Conservation (phyloP, 1,139 yeast species). For the Candida tropicalis region DNA sequence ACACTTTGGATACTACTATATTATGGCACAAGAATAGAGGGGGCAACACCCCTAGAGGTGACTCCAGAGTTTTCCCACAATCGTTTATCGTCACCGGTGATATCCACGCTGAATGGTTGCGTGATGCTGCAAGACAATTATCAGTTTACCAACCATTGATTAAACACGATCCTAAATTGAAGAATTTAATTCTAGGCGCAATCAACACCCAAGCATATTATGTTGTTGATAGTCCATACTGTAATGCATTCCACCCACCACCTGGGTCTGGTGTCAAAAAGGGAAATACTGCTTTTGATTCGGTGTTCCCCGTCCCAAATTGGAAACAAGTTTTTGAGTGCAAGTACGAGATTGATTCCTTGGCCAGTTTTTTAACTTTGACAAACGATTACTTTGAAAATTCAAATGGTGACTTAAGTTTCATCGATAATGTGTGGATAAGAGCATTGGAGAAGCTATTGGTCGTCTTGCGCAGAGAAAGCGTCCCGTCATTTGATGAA, state of each 20-base stretch:
- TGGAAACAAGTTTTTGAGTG: constrained; percentile 82
- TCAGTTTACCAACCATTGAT: constrained; percentile 72
- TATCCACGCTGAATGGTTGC: constrained; percentile 85
- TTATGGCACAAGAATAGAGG: constrained; percentile 56
- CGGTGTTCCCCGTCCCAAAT: constrained; percentile 69
- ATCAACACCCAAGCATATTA: constrained; percentile 76
- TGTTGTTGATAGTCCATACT: constrained; percentile 67
- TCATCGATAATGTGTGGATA: constrained; percentile 60
- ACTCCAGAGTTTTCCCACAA: constrained; percentile 22
- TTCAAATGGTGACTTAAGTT: constrained; percentile 51
- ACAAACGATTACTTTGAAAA: constrained; percentile 68
- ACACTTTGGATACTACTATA: constrained; percentile 86
- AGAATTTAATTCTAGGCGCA: constrained; percentile 69
- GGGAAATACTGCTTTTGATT: constrained; percentile 61
- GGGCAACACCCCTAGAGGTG: constrained; percentile 12
- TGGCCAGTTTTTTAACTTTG: constrained; percentile 78
- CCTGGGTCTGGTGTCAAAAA: constrained; percentile 54
- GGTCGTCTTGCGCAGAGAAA: constrained; percentile 60
- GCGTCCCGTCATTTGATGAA: constrained; percentile 61
- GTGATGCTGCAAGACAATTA: constrained; percentile 85
- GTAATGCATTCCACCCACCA: constrained; percentile 93
- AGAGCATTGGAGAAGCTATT: constrained; percentile 58
- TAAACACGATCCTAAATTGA: constrained; percentile 50
- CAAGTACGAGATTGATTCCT: constrained; percentile 84
- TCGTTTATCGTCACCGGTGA: constrained; percentile 86